Conservation (phyloP, 495 filamentous ascomycete species). For the Darksidea phi region DNA sequence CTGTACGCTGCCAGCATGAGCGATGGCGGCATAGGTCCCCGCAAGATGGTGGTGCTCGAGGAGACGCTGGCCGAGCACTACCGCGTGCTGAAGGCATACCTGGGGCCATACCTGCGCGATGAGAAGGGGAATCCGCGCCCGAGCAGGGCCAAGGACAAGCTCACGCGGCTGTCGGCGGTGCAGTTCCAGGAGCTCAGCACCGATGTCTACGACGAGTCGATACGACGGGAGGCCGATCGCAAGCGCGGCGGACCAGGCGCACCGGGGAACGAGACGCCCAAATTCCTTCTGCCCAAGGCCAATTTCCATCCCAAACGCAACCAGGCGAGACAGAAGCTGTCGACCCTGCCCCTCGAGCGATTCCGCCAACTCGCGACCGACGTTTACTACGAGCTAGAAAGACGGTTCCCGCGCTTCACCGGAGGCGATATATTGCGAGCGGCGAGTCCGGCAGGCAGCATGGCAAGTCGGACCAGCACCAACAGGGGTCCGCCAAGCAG, state of each 20-base stretch:
- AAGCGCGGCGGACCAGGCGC: conserved; percentile 43
- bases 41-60: conserved; percentile 58
- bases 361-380: conserved; percentile 93
- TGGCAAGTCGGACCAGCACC: conserved; percentile 49
- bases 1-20: conserved; percentile 62
- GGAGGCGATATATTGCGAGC: conserved; percentile 63
- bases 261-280: conserved; percentile 57
- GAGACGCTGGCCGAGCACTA: conserved; percentile 80
- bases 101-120: conserved; percentile 67
- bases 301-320: conserved; percentile 97
- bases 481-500: conserved; percentile 40
- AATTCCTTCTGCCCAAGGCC: conserved; percentile 74
- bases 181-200: conserved; percentile 97
- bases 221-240: conserved; percentile 72
- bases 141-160: conserved; percentile 88
- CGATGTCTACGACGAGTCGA: conserved; percentile 93
- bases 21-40: conserved; percentile 38
- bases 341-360: conserved; percentile 75
- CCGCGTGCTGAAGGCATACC: conserved; percentile 70
- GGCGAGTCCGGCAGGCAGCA: conserved; percentile 64
- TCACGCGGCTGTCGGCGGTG: conserved; percentile 79
- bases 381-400: conserved; percentile 90
- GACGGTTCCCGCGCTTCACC: conserved; percentile 80
- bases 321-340: conserved; percentile 89
- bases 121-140: conserved; percentile 71